Evolutionary conservation across 2,329 filamentous ascomycete genomes (phyloP).

Genomic region (Ophiocordyceps camponoti-saundersi): DNA sequence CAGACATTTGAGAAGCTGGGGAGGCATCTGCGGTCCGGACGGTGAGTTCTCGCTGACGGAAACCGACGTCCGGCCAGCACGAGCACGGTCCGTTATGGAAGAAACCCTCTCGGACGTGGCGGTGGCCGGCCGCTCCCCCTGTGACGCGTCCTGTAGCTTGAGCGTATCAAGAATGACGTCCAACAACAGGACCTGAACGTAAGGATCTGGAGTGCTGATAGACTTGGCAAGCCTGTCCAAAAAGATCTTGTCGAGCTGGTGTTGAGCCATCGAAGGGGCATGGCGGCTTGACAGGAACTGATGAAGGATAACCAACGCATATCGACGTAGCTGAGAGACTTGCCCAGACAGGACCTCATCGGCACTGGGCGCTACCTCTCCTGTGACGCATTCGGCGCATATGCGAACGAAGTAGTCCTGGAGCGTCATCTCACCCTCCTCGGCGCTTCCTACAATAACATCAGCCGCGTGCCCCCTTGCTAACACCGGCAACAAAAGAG

Average conservation of each 20-base stretch:
- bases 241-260: conserved; percentile 54
- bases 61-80: conserved; percentile 21
- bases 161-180: conserved; percentile 63
- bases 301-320: conserved; percentile 51
- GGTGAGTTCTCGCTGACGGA: conserved; percentile 11
- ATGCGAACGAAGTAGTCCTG: conserved; percentile 52
- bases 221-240: conserved; percentile 50
- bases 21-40: conserved; percentile 33
- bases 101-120: conserved; percentile 30
- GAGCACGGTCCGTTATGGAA: conserved; percentile 22
- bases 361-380: conserved; percentile 6
- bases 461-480: conserved; percentile 5
- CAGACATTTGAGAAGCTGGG: conserved; percentile 66
- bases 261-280: conserved; percentile 36
- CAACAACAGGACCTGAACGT: conserved; percentile 61
- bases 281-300: conserved; percentile 51
- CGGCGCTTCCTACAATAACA: conserved; percentile 22
- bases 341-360: conserved; percentile 18
- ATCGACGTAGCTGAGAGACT: conserved; percentile 52
- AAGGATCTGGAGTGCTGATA: conserved; percentile 44
- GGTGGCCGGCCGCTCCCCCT: conserved; percentile 22
- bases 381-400: conserved; percentile 43
- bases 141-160: conserved; percentile 37
- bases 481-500: neutral
- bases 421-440: conserved; percentile 39